These are phyloP conservation scores for Neofusicoccum sp. DNA, from an alignment of 2,329 filamentous ascomycete species.

Conservation along the genomic window DNA sequence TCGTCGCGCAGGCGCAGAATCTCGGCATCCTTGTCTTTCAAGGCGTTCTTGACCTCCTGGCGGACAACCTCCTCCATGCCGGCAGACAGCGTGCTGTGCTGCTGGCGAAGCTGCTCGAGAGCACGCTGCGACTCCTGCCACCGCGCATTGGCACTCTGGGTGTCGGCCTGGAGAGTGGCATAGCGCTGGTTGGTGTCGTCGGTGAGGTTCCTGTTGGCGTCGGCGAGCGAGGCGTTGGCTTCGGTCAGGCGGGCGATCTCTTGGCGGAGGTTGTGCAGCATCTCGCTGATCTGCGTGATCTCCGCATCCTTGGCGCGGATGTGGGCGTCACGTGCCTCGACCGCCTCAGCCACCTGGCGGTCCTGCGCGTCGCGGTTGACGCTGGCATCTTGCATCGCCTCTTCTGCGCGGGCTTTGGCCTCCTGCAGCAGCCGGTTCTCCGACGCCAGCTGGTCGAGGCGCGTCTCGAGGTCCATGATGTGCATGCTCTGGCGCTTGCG, in stretches of 20 bases:
- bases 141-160: conserved; percentile 56
- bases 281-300: conserved; percentile 78
- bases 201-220: conserved; percentile 75
- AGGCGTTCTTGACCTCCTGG: conserved; percentile 62
- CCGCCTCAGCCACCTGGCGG: conserved; percentile 51
- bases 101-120: conserved; percentile 67
- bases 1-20: conserved; percentile 77
- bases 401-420: conserved; percentile 70
- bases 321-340: conserved; percentile 67
- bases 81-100: conserved; percentile 64
- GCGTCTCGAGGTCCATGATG: conserved; percentile 81
- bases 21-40: conserved; percentile 84
- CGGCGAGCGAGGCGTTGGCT: conserved; percentile 77
- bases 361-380: conserved; percentile 57
- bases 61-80: conserved; percentile 65
- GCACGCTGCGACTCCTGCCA: conserved; percentile 66
- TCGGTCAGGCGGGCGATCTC: conserved; percentile 81
- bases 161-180: conserved; percentile 66
- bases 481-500: conserved; percentile 98
- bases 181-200: conserved; percentile 75
- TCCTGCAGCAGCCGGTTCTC: conserved; percentile 83
- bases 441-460: conserved; percentile 78
- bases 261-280: conserved; percentile 76
- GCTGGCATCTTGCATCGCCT: conserved; percentile 56
- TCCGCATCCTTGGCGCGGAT: conserved; percentile 83